Evolutionary conservation across 768 basidiomycete species (phyloP).

Genomic region (Jaapia argillacea): DNA sequence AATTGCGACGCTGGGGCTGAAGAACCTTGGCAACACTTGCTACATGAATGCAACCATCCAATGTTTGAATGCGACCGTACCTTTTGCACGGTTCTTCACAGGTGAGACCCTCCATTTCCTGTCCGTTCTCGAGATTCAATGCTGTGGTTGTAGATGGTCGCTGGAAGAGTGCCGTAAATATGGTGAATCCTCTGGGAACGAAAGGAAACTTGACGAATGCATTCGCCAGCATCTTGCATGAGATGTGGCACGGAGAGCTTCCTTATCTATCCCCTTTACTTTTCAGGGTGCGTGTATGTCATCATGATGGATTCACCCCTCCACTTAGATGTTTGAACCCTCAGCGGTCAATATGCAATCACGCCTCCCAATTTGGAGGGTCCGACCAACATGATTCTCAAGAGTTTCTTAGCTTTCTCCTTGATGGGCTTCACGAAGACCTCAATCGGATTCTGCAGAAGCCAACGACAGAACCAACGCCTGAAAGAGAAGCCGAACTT

Average conservation of each 20-base stretch:
- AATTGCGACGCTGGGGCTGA: constrained; percentile 76
- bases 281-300: constrained; percentile 61
- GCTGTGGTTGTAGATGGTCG: constrained; percentile 46
- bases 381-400: constrained; percentile 95
- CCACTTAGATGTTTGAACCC: not conserved
- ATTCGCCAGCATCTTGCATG: constrained; percentile 75
- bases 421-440: constrained; percentile 58
- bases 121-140: constrained; percentile 2
- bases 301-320: constrained; percentile 1
- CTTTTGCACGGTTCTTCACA: constrained; percentile 88
- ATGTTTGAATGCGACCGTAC: constrained; percentile 89
- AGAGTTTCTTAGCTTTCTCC: constrained; percentile 88
- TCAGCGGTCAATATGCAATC: constrained; percentile 49
- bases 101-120: constrained; percentile 35
- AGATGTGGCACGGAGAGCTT: constrained; percentile 83
- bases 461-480: constrained; percentile 50
- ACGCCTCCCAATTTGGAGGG: constrained; percentile 68
- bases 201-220: constrained; percentile 74
- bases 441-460: constrained; percentile 80
- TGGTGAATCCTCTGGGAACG: constrained; percentile 77
- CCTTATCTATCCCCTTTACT: constrained; percentile 73
- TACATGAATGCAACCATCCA: constrained; percentile 99
- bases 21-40: constrained; percentile 95
- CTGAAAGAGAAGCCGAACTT: constrained; percentile 79
- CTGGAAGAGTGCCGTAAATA: constrained; percentile 80